Base-by-base conservation (phyloP, 345 rosid species). In the Abelmoschus esculentus region DNA sequence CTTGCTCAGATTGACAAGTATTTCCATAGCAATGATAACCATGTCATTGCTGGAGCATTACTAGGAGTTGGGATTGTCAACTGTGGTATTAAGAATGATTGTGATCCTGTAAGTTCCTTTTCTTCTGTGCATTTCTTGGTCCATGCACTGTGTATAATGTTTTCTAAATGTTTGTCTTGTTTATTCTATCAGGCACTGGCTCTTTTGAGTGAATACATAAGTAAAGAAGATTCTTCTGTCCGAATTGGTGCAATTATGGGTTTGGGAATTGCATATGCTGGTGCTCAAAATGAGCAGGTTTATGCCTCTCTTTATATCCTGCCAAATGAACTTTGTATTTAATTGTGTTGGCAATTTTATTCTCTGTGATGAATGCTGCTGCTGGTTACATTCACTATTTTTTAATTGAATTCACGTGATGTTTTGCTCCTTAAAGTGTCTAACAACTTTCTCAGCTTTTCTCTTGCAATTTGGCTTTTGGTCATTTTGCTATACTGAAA, bases 181-280 rank as follows among this genome's bases (percentile, higher is more conserved):
- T 72, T 70, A 63, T 70, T 78, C 71, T 73, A 56, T 71, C 75
- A 91, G 93, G 99, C 97, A 63, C 72, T 95, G 58, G 99, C 98
- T 17, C 93, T 95, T 70, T 82, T 95, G 11, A 81, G 77, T 72
- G 98, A 91, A 3, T 87, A 83, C 44, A 61, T 87, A 3, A 81
- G 77, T 74, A 88, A 78, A 71, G 98, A 88, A 80, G 99, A 95
- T 80, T 66, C 98, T 73, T 84, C 86, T 40, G 76, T 90, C 52
- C 81, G 96, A 72, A 91, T 95, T 69, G 99, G 97, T 73, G 97
- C 96, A 70, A 91, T 95, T 49, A 90, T 95, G 96, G 99, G 99
- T 59, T 81, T 92, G 15, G 99, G 96, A 75, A 87, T 91, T 75
- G 85, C 98, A 55, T 91, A 95, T 80, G 98, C 98, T 18, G 98